These are phyloP conservation scores for Leccinellum luteum DNA, from an alignment of 768 basidiomycete genomes.

Conservation along the genomic window DNA sequence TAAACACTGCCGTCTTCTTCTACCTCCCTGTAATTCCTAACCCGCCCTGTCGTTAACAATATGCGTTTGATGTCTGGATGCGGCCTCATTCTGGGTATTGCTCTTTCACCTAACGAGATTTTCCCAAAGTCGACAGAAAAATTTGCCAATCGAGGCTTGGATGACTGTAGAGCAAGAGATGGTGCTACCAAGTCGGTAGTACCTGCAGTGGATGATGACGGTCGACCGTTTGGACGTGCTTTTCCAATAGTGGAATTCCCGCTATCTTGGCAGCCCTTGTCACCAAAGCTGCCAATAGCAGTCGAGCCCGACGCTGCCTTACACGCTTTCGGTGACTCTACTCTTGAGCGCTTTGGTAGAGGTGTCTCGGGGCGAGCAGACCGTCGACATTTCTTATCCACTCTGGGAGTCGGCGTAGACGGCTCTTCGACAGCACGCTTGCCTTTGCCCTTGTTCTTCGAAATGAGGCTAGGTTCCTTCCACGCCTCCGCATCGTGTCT, in stretches of 20 bases:
- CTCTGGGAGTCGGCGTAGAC: background rate
- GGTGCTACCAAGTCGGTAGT: background rate
- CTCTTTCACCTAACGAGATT: constrained; percentile 6
- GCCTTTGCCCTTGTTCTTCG: constrained; percentile 18
- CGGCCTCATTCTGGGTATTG: constrained; percentile 12
- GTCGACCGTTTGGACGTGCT: background rate
- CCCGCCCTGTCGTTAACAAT: constrained; percentile 29
- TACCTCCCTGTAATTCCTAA: constrained; percentile 20
- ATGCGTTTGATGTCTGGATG: constrained; percentile 1
- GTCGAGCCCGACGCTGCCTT: background rate
- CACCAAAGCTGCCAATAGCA: background rate
- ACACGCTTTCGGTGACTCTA: background rate
- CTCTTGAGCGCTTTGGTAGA: constrained; percentile 14
- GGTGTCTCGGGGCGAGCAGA: constrained; percentile 9
- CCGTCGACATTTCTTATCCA: constrained; percentile 15
- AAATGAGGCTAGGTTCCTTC: constrained; percentile 33
- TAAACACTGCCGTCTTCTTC: constrained; percentile 25
- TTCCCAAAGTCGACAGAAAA: constrained; percentile 16
- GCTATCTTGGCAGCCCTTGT: background rate
- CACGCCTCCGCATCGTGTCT: constrained; percentile 30
- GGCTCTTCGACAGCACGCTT: constrained; percentile 12
- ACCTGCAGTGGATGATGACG: background rate
- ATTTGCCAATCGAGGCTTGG: constrained; percentile 22
- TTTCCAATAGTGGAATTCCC: background rate
- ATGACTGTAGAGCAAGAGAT: background rate